A percentile compares a stretch with the other conserved stretches of the same genome.
phyloP scores from a whole-genome alignment of 805 yeast genomes.

The Wickerhamiella musiphila region DNA sequence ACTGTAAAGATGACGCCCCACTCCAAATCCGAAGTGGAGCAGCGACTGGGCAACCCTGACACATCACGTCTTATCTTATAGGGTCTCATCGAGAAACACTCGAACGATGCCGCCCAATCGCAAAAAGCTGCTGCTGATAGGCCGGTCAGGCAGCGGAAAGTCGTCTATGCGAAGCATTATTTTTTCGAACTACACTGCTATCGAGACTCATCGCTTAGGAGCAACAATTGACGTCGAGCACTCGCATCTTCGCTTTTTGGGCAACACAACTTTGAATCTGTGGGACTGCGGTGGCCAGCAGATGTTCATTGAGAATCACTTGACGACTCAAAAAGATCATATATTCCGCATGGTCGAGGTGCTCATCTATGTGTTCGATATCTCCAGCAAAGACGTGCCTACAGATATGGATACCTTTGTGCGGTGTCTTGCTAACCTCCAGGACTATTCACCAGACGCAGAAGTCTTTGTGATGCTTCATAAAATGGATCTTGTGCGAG shows the following conservation, averaged over 20 bases:
- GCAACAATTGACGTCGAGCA: slow-evolving; percentile 99
- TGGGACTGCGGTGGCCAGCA: slow-evolving; percentile 98
- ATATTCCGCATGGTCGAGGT: slow-evolving; percentile 93
- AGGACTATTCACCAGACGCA: slow-evolving; percentile 75
- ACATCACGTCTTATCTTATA: no score
- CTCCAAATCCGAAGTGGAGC: no score
- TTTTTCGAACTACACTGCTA: slow-evolving; percentile 85
- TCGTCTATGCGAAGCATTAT: slow-evolving; percentile 95
- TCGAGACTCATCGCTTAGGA: slow-evolving; percentile 86
- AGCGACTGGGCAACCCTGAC: no score
- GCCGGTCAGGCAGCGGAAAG: slow-evolving; percentile 94
- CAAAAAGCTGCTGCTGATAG: slow-evolving; percentile 54
- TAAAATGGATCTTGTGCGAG: slow-evolving; percentile 89
- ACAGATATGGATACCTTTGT: slow-evolving; percentile 88
- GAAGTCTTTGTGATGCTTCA: slow-evolving; percentile 82
- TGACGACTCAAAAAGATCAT: slow-evolving; percentile 74
- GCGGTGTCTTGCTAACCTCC: slow-evolving; percentile 63
- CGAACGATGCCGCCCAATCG: slow-evolving; percentile 19
- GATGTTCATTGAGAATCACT: slow-evolving; percentile 86
- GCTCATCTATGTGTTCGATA: slow-evolving; percentile 88
- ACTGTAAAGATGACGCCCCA: no score
- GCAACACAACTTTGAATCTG: slow-evolving; percentile 83
- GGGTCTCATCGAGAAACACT: no score
- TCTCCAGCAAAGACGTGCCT: slow-evolving; percentile 76
- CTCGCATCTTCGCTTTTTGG: slow-evolving; percentile 78